Percentiles rank a stretch among this genome's conserved stretches.
These are phyloP conservation scores for Cystobasidium sp. DNA, from an alignment of 1,284 basidiomycete species.

Conservation along the genomic window DNA sequence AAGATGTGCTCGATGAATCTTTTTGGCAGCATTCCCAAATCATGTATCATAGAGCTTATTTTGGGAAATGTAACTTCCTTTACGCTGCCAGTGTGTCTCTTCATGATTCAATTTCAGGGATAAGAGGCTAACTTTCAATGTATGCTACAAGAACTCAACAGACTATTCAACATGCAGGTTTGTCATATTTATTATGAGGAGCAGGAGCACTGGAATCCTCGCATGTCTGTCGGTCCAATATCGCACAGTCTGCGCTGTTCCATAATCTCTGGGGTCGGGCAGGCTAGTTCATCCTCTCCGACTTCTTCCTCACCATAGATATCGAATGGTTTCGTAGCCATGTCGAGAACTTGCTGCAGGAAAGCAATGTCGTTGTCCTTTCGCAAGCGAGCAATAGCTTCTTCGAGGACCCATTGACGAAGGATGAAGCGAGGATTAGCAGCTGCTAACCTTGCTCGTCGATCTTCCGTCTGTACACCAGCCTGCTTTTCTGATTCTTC, in stretches of 20 bases:
- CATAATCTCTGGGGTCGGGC: constrained; percentile 64
- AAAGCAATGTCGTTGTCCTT: constrained; percentile 65
- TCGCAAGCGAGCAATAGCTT: constrained; percentile 76
- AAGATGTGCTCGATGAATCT: not conserved
- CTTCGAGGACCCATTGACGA: constrained; percentile 90
- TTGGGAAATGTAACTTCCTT: too few species aligned
- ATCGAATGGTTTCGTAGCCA: constrained; percentile 79
- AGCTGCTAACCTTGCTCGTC: constrained; percentile 61
- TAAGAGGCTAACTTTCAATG: too few species aligned
- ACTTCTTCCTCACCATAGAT: constrained; percentile 68
- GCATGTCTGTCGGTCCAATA: constrained; percentile 71
- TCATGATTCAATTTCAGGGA: too few species aligned
- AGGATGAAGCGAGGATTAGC: constrained; percentile 86
- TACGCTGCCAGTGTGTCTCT: too few species aligned
- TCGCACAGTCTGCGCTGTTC: constrained; percentile 79
- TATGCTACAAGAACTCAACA: too few species aligned
- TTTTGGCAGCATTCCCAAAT: not conserved
- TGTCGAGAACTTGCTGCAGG: constrained; percentile 76
- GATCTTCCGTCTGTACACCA: constrained; percentile 55
- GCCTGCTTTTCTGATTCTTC: constrained; percentile 58
- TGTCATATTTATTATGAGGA: constrained; percentile 8
- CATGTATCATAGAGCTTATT: too few species aligned
- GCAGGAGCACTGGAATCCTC: constrained; percentile 92
- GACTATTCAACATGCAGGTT: too few species aligned
- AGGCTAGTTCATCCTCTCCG: constrained; percentile 55